phyloP scores from a whole-genome alignment of 1,284 basidiomycete genomes.

The Psilocybe mexicana region DNA sequence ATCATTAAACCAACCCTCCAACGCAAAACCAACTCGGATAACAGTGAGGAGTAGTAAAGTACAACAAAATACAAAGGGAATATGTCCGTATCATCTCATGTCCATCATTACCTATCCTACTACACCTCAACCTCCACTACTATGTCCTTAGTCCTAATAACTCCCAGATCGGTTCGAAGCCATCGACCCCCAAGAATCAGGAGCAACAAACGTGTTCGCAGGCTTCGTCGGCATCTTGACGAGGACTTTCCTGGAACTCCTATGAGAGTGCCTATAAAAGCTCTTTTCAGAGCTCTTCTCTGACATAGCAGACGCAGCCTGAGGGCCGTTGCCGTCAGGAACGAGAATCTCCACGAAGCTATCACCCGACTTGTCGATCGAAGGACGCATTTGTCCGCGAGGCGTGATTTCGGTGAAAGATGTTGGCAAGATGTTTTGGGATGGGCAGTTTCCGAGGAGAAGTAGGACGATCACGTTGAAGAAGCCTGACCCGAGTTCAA shows the following conservation, averaged over 20 bases:
- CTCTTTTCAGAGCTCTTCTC: neutral
- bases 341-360: neutral
- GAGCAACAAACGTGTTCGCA: conserved; percentile 15
- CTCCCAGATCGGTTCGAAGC: conserved; percentile 1
- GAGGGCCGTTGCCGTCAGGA: neutral
- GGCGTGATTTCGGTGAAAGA: neutral
- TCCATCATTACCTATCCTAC: no score
- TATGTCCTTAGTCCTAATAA: neutral
- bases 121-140: neutral
- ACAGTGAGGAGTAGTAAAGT: no score
- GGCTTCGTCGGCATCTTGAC: conserved; percentile 15
- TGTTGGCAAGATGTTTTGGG: neutral
- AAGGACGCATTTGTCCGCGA: neutral
- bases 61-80: no score
- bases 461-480: conserved; percentile 17
- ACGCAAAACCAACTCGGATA: no score
- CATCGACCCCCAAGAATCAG: conserved; percentile 19
- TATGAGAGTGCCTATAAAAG: neutral
- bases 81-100: no score
- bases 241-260: neutral
- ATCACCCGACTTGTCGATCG: conserved; percentile 7
- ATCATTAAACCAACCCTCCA: no score
- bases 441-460: conserved; percentile 7
- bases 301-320: neutral
- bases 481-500: conserved; percentile 6